Evolutionary conservation across 192 early-diverging fungal species (phyloP), one percentile per base, ranked within the genome.

Genomic region (Spizellomyces punctatus): DNA sequence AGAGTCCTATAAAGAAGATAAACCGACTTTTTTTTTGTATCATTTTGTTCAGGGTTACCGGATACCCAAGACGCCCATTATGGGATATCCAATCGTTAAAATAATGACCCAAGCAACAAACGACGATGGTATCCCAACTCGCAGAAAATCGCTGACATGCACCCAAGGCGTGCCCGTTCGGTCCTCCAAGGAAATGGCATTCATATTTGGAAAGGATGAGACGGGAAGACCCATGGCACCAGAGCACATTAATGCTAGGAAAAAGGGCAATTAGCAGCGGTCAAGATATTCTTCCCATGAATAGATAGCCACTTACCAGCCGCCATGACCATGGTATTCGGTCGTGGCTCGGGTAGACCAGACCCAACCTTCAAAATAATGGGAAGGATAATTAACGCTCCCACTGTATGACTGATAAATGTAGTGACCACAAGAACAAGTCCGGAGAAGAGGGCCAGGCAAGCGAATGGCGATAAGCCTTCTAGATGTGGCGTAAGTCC

Each of bases 151-250:
- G 41, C 75, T 71, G 4, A 93, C 94, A 43, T 76, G 78, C 64
- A 98, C 72, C 76, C 93, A 98, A 45, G 90, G 91, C 43, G 86
- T 83, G 27, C 96, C 96, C 66, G 91, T 86, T 2, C 90, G 87
- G 62, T 96, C 93, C 77, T 96, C 94, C 77, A 93, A 86, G 72
- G 91, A 90, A 50, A 98, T 94, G 43, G 96, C 95, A 69, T 96
- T 96, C 95, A 98, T 96, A 67, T 98, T 98, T 2, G 96, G 96
- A 82, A 96, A 98, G 0, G 93, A 93, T 0, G 93, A 95, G 6
- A 98, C 93, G 4, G 96, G 94, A 9, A 98, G 80, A 0, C 91
- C 93, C 93, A 95, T 95, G 8, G 93, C 95, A 27, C 89, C 92
- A 5, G 91, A 93, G 60, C 92, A 93, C 85, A 96, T 89, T 22